Base-by-base conservation (phyloP, 768 basidiomycete species). In the Phylloporus sp. region DNA sequence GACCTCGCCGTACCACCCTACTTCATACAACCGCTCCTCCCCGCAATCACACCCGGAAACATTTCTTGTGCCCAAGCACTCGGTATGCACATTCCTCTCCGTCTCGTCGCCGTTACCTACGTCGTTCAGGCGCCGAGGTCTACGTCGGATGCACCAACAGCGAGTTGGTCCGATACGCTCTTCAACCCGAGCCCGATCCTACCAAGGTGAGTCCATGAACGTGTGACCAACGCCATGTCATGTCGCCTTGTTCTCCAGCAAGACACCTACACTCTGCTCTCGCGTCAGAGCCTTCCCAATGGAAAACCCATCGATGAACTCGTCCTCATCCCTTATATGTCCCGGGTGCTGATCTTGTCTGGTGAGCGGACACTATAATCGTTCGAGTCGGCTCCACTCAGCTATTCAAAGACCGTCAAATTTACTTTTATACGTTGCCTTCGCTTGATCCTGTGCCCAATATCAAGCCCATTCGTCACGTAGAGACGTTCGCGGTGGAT, bases 61-160 rank as follows among this genome's bases (percentile, higher is more conserved):
- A 38, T 69, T 39, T 57, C 62, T 20, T 78, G 79, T 55, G 74
- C 76, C 3, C 80, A 83, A 58, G 82, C 81, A 10, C 62, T 79
- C 53, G 81, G 82, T 81, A 49, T 41, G 70, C 56, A 38, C 18
- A 23, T 4, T 2, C 22, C 24, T 26, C 2, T 28, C 5, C 14
- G 1, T 23, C 4, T 39, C 6, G 18, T 38, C 45, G 5, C 22
- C 28, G 36, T 53, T 5, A 51, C 48, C 46, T 45, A 42, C 41
- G 17, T 17, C n/a, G 20, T 31, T 15, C 42, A 90, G 89, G 84
- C 26, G 82, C 82, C 33, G 92, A 96, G 58, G 78, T 95, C 21
- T 94, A 92, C 54, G 77, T 90, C 11, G 93, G 91, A 11, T 86
- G 86, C 50, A 80, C 82, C 18, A 90, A 92, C 49, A 91, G 93